phyloP scores from a whole-genome alignment of 2,329 filamentous ascomycete species.

The Colletotrichum eremochloae region DNA sequence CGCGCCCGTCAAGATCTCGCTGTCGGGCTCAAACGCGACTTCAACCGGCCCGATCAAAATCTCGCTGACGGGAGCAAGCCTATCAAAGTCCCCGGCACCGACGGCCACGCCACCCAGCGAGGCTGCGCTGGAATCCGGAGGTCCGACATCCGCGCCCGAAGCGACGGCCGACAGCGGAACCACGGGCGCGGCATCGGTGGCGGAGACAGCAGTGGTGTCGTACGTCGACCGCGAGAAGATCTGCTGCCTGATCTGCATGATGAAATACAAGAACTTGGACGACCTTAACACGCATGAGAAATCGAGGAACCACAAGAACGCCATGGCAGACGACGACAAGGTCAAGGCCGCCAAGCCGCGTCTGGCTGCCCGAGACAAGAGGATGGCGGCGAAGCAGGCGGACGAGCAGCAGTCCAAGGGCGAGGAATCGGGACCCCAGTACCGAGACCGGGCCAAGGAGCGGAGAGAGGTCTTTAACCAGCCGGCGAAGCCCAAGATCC shows the following conservation, averaged over 20 bases:
- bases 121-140: constrained; percentile 43
- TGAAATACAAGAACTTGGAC: constrained; percentile 60
- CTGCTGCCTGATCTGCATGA: constrained; percentile 61
- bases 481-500: constrained; percentile 63
- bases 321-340: constrained; percentile 55
- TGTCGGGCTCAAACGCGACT: constrained; percentile 33
- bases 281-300: constrained; percentile 59
- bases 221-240: constrained; percentile 70
- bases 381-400: constrained; percentile 47
- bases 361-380: constrained; percentile 53
- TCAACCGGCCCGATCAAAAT: constrained; percentile 48
- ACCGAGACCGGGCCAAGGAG: constrained; percentile 77
- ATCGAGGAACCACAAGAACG: constrained; percentile 58
- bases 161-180: background rate
- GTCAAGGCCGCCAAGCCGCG: constrained; percentile 63
- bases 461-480: constrained; percentile 73
- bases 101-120: background rate
- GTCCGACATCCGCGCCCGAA: constrained; percentile 35
- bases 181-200: constrained; percentile 35
- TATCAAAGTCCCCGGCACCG: constrained; percentile 23
- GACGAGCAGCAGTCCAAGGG: constrained; percentile 45
- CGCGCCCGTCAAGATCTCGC: constrained; percentile 43
- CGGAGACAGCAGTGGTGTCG: constrained; percentile 52
- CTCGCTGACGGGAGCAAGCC: constrained; percentile 46
- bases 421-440: constrained; percentile 53